phyloP scores from a whole-genome alignment of 176 grass and related monocot species.

The Eremochloa ophiuroides region DNA sequence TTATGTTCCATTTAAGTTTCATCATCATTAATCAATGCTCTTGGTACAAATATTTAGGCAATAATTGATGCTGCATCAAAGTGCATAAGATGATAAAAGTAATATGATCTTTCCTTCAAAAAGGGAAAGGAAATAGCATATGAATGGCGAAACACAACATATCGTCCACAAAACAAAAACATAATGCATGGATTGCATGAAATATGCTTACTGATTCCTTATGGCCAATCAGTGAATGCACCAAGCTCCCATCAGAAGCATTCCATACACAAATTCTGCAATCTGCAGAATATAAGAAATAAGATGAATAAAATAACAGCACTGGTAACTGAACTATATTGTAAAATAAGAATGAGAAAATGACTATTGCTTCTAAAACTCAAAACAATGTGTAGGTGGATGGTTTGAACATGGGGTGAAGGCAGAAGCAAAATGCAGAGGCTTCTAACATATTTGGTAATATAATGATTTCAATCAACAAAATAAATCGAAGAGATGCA shows the following conservation, averaged over 20 bases:
- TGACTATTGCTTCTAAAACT: not conserved
- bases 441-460: not conserved
- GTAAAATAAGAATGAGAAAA: not conserved
- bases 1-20: not conserved
- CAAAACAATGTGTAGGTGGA: not conserved
- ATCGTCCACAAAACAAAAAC: not conserved
- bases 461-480: not conserved
- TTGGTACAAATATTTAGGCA: not conserved
- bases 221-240: slow-evolving; percentile 97
- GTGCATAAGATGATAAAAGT: not conserved
- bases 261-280: slow-evolving; percentile 99
- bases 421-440: not conserved
- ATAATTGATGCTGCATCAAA: not conserved
- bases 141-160: not conserved
- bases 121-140: not conserved
- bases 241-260: slow-evolving; percentile 97
- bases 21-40: not conserved
- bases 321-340: not conserved
- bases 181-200: slow-evolving; percentile 3
- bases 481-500: not conserved
- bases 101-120: not conserved
- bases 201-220: slow-evolving; percentile 74
- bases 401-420: not conserved
- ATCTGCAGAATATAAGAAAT: slow-evolving; percentile 51
- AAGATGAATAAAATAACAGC: slow-evolving; percentile 8